phyloP scores from a whole-genome alignment of 768 basidiomycete genomes.

The Antrodiella citrinella region DNA sequence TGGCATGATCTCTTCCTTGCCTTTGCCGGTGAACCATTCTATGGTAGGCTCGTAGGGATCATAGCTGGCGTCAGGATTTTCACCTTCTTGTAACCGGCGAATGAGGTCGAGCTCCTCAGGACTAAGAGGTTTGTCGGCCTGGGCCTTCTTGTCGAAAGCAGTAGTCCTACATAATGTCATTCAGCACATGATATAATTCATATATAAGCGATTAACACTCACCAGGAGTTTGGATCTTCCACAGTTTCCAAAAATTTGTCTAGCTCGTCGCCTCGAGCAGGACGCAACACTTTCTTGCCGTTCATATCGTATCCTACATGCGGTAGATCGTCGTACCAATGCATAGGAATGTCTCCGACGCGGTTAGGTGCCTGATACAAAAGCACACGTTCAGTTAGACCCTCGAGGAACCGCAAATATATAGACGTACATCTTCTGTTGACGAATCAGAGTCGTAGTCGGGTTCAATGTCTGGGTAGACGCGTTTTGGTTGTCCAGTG shows the following conservation, averaged over 20 bases:
- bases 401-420: constrained; percentile 7
- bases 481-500: constrained; percentile 75
- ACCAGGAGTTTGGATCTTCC: constrained; percentile 90
- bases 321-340: constrained; percentile 99
- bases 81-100: constrained; percentile 77
- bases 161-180: constrained; percentile 79
- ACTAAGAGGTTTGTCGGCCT: constrained; percentile 79
- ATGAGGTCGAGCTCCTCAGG: constrained; percentile 94
- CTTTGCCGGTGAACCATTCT: constrained; percentile 97
- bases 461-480: constrained; percentile 85
- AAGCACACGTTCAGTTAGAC: not conserved
- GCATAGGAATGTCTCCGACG: constrained; percentile 89
- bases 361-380: constrained; percentile 79
- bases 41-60: constrained; percentile 90
- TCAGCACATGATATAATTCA: not conserved
- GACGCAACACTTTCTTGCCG: constrained; percentile 89
- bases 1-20: constrained; percentile 93
- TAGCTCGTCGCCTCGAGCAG: constrained; percentile 91
- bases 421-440: constrained; percentile 70
- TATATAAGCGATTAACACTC: constrained; percentile 19
- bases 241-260: constrained; percentile 94
- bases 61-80: constrained; percentile 85
- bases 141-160: constrained; percentile 83
- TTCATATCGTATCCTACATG: constrained; percentile 96
- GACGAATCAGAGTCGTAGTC: constrained; percentile 89